Percentiles rank a stretch among this genome's conserved stretches.
These are phyloP conservation scores for Artemisia argyi DNA, from an alignment of 129 eudicot species.

Conservation along the genomic window DNA sequence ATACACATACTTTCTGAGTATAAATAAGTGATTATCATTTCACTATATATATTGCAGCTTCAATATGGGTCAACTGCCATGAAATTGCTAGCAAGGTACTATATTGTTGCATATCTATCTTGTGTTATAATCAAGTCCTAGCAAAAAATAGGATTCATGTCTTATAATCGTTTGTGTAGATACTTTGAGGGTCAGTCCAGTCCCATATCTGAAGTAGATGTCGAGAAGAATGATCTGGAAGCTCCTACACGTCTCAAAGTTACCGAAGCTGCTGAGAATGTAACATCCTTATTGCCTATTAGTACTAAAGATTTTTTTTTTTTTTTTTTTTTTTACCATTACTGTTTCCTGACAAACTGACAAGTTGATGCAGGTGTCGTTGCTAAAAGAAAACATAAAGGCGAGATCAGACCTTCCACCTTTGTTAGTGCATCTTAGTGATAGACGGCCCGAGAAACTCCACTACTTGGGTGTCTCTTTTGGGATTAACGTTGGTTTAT, in stretches of 20 bases:
- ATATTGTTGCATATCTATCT: background rate
- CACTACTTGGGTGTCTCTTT: constrained; percentile 85
- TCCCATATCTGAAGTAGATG: constrained; percentile 27
- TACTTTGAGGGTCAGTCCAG: no score
- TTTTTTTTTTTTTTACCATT: no score
- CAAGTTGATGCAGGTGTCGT: no score
- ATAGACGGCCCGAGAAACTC: constrained; percentile 71
- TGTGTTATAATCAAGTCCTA: background rate
- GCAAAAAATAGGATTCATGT: no score
- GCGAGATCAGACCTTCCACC: constrained; percentile 79
- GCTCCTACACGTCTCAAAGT: constrained; percentile 31
- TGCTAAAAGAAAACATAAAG: constrained; percentile 52
- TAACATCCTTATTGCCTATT: no score
- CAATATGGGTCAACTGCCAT: constrained; percentile 49
- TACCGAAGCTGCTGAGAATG: constrained; percentile 26
- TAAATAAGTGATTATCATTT: constrained; percentile 3
- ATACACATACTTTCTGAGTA: background rate
- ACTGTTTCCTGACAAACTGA: no score
- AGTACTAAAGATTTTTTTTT: no score
- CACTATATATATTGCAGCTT: constrained; percentile 53
- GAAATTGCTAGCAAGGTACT: constrained; percentile 71
- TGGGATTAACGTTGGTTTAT: constrained; percentile 71
- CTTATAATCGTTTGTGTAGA: no score
- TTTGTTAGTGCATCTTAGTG: constrained; percentile 65
- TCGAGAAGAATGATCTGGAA: no score